phyloP scores from a whole-genome alignment of 805 yeast species.

The Blastobotrys terrestris region DNA sequence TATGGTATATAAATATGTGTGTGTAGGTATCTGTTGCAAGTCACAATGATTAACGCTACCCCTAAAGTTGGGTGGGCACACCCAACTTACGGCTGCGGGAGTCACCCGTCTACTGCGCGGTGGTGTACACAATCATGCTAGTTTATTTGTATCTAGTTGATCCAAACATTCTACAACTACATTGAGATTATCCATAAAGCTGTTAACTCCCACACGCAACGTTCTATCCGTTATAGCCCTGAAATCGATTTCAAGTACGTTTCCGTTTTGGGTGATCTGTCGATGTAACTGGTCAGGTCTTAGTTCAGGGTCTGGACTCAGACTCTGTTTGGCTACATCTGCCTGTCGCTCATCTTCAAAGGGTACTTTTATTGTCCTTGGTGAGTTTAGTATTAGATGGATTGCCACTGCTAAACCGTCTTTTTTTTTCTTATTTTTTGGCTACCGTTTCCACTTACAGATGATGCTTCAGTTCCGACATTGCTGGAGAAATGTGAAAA shows the following conservation, averaged over 20 bases:
- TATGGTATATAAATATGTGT: not conserved
- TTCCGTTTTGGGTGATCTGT: slow-evolving; percentile 34
- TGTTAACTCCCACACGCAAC: slow-evolving; percentile 78
- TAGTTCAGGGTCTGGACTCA: slow-evolving; percentile 76
- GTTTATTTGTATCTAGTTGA: slow-evolving; percentile 37
- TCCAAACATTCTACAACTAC: slow-evolving; percentile 78
- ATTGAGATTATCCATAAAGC: slow-evolving; percentile 67
- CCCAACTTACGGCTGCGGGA: too few relatives aligned
- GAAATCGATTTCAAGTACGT: slow-evolving; percentile 42
- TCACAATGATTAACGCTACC: not conserved
- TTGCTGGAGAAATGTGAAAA: too few relatives aligned
- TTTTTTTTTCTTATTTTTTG: too few relatives aligned
- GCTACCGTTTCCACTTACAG: not conserved
- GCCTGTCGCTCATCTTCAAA: slow-evolving; percentile 58
- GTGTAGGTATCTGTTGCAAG: not conserved
- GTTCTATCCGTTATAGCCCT: slow-evolving; percentile 64
- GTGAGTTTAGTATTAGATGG: not conserved
- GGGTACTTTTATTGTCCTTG: slow-evolving; percentile 50
- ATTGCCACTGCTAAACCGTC: too few relatives aligned
- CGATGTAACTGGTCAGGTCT: slow-evolving; percentile 60
- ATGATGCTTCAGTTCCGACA: not conserved
- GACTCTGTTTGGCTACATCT: slow-evolving; percentile 50
- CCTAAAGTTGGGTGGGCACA: not conserved
- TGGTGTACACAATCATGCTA: not conserved
- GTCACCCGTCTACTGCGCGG: too few relatives aligned